A percentile compares a stretch with the other conserved stretches of the same genome.
phyloP scores from a whole-genome alignment of 2,329 filamentous ascomycete species.

The Microascus cirrosus region DNA sequence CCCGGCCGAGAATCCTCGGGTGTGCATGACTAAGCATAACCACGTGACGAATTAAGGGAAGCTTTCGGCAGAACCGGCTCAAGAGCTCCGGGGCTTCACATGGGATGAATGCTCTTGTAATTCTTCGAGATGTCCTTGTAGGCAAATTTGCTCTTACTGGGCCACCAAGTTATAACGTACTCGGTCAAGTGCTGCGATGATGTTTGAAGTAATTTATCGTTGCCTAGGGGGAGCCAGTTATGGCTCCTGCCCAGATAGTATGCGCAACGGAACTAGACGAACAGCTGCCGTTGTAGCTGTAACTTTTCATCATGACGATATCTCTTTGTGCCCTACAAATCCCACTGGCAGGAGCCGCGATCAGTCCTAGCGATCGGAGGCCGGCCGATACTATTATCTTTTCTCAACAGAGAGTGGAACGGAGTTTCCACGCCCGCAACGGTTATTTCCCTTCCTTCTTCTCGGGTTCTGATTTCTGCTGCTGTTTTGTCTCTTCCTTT shows the following conservation, averaged over 20 bases:
- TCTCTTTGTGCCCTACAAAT: too few relatives aligned
- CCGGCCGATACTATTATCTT: not conserved
- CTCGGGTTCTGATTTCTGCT: not conserved
- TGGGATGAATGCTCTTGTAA: not conserved
- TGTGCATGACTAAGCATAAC: not conserved
- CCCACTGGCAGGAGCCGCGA: too few relatives aligned
- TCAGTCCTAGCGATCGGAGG: not conserved
- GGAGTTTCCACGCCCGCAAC: not conserved
- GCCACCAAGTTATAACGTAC: too few relatives aligned
- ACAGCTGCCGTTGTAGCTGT: too few relatives aligned
- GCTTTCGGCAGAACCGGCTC: not conserved
- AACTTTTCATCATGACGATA: too few relatives aligned
- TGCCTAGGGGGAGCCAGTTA: too few relatives aligned
- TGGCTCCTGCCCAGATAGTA: too few relatives aligned
- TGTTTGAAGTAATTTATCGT: too few relatives aligned
- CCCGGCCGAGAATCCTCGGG: not conserved
- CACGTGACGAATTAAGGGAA: not conserved
- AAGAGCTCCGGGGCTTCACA: not conserved
- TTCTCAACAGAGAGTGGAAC: not conserved
- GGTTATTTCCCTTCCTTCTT: not conserved
- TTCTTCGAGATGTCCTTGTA: not conserved
- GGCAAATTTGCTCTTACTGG: not conserved
- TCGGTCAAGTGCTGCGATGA: too few relatives aligned
- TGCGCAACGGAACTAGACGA: too few relatives aligned
- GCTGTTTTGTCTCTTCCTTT: not conserved